A percentile compares a stretch with the other conserved stretches of the same genome.
These are phyloP conservation scores for Anisodus acutangulus DNA, from an alignment of 257 asterid genomes.

Conservation along the genomic window DNA sequence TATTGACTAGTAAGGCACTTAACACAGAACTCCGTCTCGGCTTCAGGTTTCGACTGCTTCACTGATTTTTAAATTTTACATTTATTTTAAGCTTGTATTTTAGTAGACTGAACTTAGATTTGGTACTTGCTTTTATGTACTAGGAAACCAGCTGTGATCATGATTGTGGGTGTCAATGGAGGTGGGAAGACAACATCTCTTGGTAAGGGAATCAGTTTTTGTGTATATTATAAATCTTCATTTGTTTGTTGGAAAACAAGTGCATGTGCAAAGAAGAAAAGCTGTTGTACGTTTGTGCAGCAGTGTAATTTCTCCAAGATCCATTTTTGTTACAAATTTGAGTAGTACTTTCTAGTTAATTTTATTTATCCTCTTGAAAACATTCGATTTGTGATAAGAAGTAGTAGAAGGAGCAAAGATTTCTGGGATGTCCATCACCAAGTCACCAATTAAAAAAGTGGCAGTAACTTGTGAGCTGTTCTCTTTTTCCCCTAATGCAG, in stretches of 20 bases:
- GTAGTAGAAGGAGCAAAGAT: background rate
- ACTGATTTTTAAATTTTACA: background rate
- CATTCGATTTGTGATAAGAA: background rate
- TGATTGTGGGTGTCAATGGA: constrained; percentile 98
- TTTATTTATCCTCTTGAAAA: background rate
- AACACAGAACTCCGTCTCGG: constrained; percentile 89
- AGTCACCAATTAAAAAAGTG: background rate
- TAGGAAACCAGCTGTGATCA: constrained; percentile 96
- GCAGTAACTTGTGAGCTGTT: constrained; percentile 15
- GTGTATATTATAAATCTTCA: background rate
- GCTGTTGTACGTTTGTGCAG: background rate
- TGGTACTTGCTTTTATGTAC: constrained; percentile 35
- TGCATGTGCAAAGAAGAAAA: background rate
- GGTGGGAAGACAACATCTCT: constrained; percentile 99
- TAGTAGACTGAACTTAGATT: constrained; percentile 19
- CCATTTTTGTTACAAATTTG: background rate
- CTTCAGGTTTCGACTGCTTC: constrained; percentile 63
- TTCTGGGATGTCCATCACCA: background rate
- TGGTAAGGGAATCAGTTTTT: constrained; percentile 57
- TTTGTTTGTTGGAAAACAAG: background rate
- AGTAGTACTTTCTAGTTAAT: background rate
- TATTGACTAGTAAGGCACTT: constrained; percentile 76
- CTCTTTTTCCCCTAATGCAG: constrained; percentile 48
- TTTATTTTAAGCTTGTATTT: background rate
- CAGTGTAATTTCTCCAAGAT: constrained; percentile 15